Evolutionary conservation across 2,329 filamentous ascomycete species (phyloP).

Genomic region (Pyricularia grisea): DNA sequence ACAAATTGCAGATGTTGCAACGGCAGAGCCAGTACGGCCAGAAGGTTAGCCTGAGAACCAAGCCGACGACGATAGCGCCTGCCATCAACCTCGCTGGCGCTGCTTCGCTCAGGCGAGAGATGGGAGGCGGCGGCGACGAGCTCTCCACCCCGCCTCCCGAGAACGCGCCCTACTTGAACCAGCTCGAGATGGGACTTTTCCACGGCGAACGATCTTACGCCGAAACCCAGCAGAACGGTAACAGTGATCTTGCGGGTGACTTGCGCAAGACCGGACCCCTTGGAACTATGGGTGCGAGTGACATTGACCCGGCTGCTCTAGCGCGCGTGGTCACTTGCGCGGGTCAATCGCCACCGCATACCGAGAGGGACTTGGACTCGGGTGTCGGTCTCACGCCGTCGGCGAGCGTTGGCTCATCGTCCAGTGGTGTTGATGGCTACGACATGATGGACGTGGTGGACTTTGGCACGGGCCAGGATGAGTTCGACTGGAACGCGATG

Average conservation of each 20-base stretch:
- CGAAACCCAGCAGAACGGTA: slow-evolving; percentile 3
- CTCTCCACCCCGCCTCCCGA: slow-evolving; percentile 45
- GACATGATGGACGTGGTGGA: slow-evolving; percentile 30
- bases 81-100: slow-evolving; percentile 14
- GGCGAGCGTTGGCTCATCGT: slow-evolving; percentile 32
- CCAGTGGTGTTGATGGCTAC: slow-evolving; percentile 21
- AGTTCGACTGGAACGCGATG: slow-evolving; percentile 45
- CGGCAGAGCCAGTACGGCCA: slow-evolving; percentile 4
- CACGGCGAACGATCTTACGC: slow-evolving; percentile 15
- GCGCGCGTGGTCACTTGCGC: slow-evolving; percentile 24
- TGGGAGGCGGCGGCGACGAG: slow-evolving; percentile 16
- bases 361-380: slow-evolving; percentile 29
- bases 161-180: slow-evolving; percentile 24
- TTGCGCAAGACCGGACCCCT: not conserved
- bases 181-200: slow-evolving; percentile 10
- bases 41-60: not conserved
- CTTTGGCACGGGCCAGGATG: slow-evolving; percentile 32
- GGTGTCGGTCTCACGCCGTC: slow-evolving; percentile 32
- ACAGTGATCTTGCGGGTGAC: slow-evolving; percentile 1
- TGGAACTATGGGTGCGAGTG: slow-evolving; percentile 7
- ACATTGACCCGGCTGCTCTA: slow-evolving; percentile 25
- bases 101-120: not conserved
- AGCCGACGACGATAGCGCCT: slow-evolving; percentile 9
- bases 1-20: slow-evolving; percentile 6
- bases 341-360: slow-evolving; percentile 33